phyloP scores from a whole-genome alignment of 176 grass and related monocot species.

The Oryza officinalis region DNA sequence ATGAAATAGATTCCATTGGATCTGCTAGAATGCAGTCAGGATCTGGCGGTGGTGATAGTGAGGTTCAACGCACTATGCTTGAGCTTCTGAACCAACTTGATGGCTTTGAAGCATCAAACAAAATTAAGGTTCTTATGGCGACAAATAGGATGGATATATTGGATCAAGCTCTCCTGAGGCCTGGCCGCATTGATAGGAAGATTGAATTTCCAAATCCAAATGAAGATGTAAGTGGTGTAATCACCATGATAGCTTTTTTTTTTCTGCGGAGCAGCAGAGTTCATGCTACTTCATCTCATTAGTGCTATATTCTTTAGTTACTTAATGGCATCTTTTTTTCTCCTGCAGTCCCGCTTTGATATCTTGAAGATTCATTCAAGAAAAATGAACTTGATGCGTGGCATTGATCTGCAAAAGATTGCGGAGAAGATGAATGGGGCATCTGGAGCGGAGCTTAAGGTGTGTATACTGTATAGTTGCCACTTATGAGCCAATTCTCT shows the following conservation, averaged over 20 bases:
- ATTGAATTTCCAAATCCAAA: slow-evolving; percentile 85
- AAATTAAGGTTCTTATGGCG: slow-evolving; percentile 92
- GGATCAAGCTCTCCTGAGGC: slow-evolving; percentile 80
- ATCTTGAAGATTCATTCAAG: slow-evolving; percentile 98
- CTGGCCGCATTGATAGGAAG: slow-evolving; percentile 87
- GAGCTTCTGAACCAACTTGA: slow-evolving; percentile 99
- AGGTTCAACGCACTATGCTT: slow-evolving; percentile 98
- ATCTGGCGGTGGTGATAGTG: slow-evolving; percentile 80
- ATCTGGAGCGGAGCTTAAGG: slow-evolving; percentile 85
- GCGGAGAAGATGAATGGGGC: slow-evolving; percentile 76
- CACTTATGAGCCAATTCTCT: neutral
- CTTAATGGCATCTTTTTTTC: neutral
- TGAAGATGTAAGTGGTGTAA: slow-evolving; percentile 52
- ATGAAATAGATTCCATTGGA: slow-evolving; percentile 96
- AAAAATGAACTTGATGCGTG: slow-evolving; percentile 93
- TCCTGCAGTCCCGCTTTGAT: slow-evolving; percentile 80
- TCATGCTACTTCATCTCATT: neutral
- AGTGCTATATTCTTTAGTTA: neutral
- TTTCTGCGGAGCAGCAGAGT: neutral
- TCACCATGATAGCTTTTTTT: neutral
- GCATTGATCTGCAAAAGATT: slow-evolving; percentile 88
- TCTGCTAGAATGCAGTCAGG: slow-evolving; percentile 90
- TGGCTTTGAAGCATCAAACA: slow-evolving; percentile 98
- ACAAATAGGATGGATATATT: slow-evolving; percentile 82
- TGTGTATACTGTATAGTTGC: slow-evolving; percentile 17